Evolutionary conservation across 495 filamentous ascomycete species (phyloP).

Genomic region (Penicillium arizonense): DNA sequence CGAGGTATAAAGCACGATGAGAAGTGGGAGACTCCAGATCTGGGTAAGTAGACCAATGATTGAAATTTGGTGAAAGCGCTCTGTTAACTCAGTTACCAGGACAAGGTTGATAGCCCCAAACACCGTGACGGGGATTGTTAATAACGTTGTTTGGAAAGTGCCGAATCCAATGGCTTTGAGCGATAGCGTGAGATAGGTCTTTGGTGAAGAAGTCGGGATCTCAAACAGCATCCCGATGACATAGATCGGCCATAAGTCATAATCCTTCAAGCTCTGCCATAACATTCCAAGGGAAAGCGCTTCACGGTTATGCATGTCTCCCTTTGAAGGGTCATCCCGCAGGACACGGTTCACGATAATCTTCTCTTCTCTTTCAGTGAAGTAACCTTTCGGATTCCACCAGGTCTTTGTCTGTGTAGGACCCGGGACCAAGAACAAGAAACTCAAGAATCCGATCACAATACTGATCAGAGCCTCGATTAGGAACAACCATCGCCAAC

Average conservation of each 20-base stretch:
- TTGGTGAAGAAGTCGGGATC: constrained; percentile 47
- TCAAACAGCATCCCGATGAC: constrained; percentile 52
- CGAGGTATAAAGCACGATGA: constrained; percentile 45
- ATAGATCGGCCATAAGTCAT: constrained; percentile 67
- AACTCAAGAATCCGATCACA: constrained; percentile 51
- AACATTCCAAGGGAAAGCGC: constrained; percentile 51
- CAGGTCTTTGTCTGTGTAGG: constrained; percentile 56
- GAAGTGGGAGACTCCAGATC: constrained; percentile 26
- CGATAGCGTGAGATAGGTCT: constrained; percentile 13
- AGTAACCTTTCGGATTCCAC: constrained; percentile 67
- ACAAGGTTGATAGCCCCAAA: constrained; percentile 46
- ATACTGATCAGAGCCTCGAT: constrained; percentile 53
- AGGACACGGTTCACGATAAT: constrained; percentile 72
- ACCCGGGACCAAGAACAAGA: constrained; percentile 49
- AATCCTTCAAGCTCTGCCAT: constrained; percentile 56
- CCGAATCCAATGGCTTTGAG: constrained; percentile 5
- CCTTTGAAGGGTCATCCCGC: constrained; percentile 68
- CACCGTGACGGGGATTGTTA: constrained; percentile 51
- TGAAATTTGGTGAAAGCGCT: constrained; percentile 48
- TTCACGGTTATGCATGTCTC: constrained; percentile 55
- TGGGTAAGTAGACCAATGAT: constrained; percentile 33
- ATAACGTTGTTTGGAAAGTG: constrained; percentile 20
- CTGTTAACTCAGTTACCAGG: constrained; percentile 42
- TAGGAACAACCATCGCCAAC: constrained; percentile 49
- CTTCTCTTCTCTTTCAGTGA: constrained; percentile 59